phyloP scores from a whole-genome alignment of 192 early-diverging fungal genomes.

The Backusella tarrabulga region DNA sequence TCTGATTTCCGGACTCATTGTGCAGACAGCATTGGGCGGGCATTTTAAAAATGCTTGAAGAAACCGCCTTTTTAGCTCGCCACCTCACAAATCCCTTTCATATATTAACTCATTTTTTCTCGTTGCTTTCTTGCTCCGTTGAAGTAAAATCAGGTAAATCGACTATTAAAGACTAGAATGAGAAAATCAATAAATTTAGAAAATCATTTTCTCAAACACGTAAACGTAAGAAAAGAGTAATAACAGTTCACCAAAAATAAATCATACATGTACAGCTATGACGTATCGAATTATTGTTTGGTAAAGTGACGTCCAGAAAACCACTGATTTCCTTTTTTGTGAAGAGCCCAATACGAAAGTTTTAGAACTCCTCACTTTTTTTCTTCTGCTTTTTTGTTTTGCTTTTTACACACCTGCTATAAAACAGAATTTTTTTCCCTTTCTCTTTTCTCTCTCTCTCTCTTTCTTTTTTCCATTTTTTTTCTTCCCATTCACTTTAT shows the following conservation, averaged over 20 bases:
- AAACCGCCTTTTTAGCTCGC: background rate
- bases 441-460: background rate
- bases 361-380: conserved; percentile 1
- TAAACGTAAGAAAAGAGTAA: background rate
- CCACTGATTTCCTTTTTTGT: conserved; percentile 2
- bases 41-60: background rate
- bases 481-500: conserved; percentile 1
- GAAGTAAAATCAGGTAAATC: background rate
- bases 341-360: background rate
- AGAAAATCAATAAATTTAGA: background rate
- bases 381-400: background rate
- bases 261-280: background rate
- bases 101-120: background rate
- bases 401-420: background rate
- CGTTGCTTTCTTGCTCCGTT: background rate
- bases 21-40: background rate
- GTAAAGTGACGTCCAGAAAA: background rate
- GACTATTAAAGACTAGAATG: background rate
- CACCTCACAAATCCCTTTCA: background rate
- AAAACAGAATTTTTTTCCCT: background rate
- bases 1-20: background rate
- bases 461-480: conserved; percentile 6
- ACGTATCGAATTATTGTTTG: background rate
- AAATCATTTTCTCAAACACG: background rate
- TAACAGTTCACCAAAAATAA: background rate